Conservation (phyloP, 176 grass and related monocot species). For the Paspalum vaginatum region DNA sequence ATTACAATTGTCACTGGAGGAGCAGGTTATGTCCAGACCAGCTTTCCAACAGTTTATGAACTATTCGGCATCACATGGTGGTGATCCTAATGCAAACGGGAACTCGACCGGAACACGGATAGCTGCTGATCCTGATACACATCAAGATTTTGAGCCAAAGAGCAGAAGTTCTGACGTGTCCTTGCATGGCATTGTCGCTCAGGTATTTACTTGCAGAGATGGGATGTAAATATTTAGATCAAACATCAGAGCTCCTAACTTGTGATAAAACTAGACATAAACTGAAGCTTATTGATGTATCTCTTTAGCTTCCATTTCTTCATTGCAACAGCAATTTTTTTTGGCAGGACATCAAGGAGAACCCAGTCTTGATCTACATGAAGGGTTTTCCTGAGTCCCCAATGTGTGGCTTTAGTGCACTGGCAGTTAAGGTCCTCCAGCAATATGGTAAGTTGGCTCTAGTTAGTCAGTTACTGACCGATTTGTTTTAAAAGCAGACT, state of each 20-base stretch:
- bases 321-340: neutral
- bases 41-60: constrained; percentile 50
- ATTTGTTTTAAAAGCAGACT: neutral
- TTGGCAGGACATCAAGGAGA: constrained; percentile 80
- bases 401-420: constrained; percentile 83
- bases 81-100: constrained; percentile 41
- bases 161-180: constrained; percentile 59
- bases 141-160: constrained; percentile 76
- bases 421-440: constrained; percentile 91
- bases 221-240: constrained; percentile 16
- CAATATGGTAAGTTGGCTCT: constrained; percentile 63
- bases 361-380: constrained; percentile 85
- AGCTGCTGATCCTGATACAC: constrained; percentile 64
- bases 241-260: constrained; percentile 7
- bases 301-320: neutral
- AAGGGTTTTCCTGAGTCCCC: constrained; percentile 85
- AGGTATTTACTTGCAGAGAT: constrained; percentile 37
- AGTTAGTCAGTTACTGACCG: neutral
- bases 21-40: constrained; percentile 39
- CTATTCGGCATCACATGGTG: constrained; percentile 42
- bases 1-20: neutral
- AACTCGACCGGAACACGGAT: constrained; percentile 38
- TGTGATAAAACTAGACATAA: neutral
- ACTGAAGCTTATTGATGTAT: constrained; percentile 2
- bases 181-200: constrained; percentile 46